Base-by-base conservation (phyloP, 1,284 basidiomycete genomes). In the Neonothopanus nambi region DNA sequence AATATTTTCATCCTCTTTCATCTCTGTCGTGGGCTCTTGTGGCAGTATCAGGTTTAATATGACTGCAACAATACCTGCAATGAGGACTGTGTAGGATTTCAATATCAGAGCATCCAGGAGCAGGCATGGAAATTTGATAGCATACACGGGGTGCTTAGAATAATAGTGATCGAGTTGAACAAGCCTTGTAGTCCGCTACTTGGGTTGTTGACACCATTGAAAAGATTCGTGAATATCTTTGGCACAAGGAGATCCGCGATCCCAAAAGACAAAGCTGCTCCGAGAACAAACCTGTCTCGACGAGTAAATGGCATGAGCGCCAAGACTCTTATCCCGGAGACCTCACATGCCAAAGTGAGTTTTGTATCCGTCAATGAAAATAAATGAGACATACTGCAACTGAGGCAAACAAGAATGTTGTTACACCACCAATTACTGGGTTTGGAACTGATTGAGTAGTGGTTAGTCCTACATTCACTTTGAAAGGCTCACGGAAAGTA, bases 351-450 rank as follows among this genome's bases (percentile, higher is more conserved):
- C 5, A 24, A 4, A 23, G 18, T 23, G 6, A 43, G 11, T 30
- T 11, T 28, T 33, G n/a, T n/a, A 28, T 24, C 7, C 17, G 26
- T n/a, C 3, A 24, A 13, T 35, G 20, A 21, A 20, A 23, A 3
- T 15, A n/a, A 20, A 5, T 8, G 15, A 40, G 7, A 21, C 44
- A 23, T 33, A 53, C 52, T 24, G 76, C 75, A 18, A 89, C 86
- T 38, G 73, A 80, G 0, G 84, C 82, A 55, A 87, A 87, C 46
- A 90, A 73, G 72, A 89, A 91, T 2, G 89, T 91, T 12, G 89
- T 93, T 2, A 92, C 87, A 4, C 91, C 91, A 2, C 93, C 92
- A 0, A 95, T 78, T 8, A 94, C 89, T 0, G 90, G 74, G 59
- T 89, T 87, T 0, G 92, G 92, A 55, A 92, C 52, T 53, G 9